Base-by-base conservation (phyloP, 441 rosid species). In the Aleurites moluccanus region DNA sequence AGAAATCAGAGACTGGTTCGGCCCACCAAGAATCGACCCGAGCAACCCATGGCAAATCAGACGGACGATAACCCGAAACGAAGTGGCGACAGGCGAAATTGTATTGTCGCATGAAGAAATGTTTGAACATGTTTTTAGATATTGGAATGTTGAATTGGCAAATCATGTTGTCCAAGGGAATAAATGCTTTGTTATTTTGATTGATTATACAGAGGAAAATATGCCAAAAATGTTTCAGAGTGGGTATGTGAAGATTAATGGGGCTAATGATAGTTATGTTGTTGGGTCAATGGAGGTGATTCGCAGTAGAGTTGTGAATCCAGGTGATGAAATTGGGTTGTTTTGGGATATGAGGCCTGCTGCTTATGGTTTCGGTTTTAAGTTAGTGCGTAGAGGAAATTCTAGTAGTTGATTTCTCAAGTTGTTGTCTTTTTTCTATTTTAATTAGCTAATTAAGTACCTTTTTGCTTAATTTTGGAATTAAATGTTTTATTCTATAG, bases 151-250 rank as follows among this genome's bases (percentile, higher is more conserved):
- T 23, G 85, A 77, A 4, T 61, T 25, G 70, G 78, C 77, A 25
- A 81, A 80, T 56, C 61, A 64, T 4, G 67, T 85, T 15, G 64
- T 60, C 0, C 38, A 60, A 23, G 85, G 85, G 1, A 60, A 60
- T 20, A 60, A 60, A 20, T 60, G 64, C 38, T 10, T 16, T 3
- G 80, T 83, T 3, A 18, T n/a, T 4, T 45, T 85, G 66, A 10
- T 75, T 0, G 88, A 85, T 42, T 81, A 79, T 47, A 77, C 83
- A 0, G 86, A 83, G 13, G 86, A 85, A 0, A 70, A 47, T 2
- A 52, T 35, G 42, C 82, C 80, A 0, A 79, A 42, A 57, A 71
- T 63, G 67, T 81, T 62, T 61, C 81, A 83, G 72, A 45, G 77
- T 44, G 55, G 65, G 1, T 85, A 65, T 21, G 62, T 85, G 30